Evolutionary conservation across 1,284 basidiomycete genomes (phyloP).

Genomic region (Leucoagaricus sp.): DNA sequence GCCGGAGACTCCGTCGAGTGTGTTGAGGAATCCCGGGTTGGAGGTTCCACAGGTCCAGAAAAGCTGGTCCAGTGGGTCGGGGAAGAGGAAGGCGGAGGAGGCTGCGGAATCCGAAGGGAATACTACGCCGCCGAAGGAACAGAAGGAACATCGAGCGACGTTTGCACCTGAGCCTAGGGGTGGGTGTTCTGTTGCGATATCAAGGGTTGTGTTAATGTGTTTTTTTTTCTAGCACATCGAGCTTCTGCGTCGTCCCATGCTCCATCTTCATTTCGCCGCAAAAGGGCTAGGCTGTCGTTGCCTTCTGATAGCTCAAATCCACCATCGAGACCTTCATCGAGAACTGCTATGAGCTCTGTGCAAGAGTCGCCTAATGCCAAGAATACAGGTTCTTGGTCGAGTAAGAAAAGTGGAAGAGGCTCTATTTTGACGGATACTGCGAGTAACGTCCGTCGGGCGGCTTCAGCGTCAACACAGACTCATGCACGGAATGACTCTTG

Average conservation of each 20-base stretch:
- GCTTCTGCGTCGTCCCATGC: slow-evolving; percentile 50
- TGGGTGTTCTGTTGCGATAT: slow-evolving; percentile 27
- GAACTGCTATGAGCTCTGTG: slow-evolving; percentile 23
- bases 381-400: slow-evolving; percentile 56
- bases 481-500: background rate
- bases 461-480: slow-evolving; percentile 21
- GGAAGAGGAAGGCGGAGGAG: slow-evolving; percentile 51
- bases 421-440: background rate
- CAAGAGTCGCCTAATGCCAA: slow-evolving; percentile 36
- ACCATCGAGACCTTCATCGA: slow-evolving; percentile 33
- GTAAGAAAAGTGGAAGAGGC: slow-evolving; percentile 21
- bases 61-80: slow-evolving; percentile 35
- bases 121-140: slow-evolving; percentile 44
- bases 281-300: slow-evolving; percentile 62
- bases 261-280: slow-evolving; percentile 66
- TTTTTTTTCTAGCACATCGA: slow-evolving; percentile 39
- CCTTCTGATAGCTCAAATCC: slow-evolving; percentile 39
- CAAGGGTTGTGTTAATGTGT: background rate
- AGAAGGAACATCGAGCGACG: slow-evolving; percentile 41
- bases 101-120: slow-evolving; percentile 40
- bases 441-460: slow-evolving; percentile 6
- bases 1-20: slow-evolving; percentile 28
- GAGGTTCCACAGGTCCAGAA: slow-evolving; percentile 32
- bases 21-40: slow-evolving; percentile 22
- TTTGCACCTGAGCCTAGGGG: slow-evolving; percentile 48